Conservation (phyloP, 805 yeast genomes). For the Candida jianshihensis region DNA sequence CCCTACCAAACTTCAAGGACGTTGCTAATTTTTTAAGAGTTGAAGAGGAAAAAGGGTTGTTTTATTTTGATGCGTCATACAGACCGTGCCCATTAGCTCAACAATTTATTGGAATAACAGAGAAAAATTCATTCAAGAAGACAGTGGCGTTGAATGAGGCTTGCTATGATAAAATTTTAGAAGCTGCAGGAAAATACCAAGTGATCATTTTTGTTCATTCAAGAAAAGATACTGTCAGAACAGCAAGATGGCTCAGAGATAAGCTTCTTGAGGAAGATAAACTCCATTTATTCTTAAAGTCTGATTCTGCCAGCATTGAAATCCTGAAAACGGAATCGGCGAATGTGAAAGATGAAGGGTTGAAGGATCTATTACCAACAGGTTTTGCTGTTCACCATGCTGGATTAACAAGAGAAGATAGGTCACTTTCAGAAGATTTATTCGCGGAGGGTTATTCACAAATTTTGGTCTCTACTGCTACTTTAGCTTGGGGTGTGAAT, state of each 20-base stretch:
- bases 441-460: slow-evolving; percentile 86
- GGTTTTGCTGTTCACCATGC: slow-evolving; percentile 94
- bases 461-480: slow-evolving; percentile 83
- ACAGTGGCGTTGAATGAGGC: slow-evolving; percentile 84
- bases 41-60: slow-evolving; percentile 50
- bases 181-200: slow-evolving; percentile 64
- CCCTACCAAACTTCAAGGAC: slow-evolving; percentile 82
- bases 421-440: slow-evolving; percentile 74
- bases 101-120: slow-evolving; percentile 83
- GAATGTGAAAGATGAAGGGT: slow-evolving; percentile 41
- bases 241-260: slow-evolving; percentile 69
- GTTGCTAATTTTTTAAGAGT: slow-evolving; percentile 80
- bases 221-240: slow-evolving; percentile 80
- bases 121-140: slow-evolving; percentile 70
- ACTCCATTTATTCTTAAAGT: slow-evolving; percentile 34
- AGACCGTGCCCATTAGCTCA: slow-evolving; percentile 93
- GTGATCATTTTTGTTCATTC: slow-evolving; percentile 90
- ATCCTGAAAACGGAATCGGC: slow-evolving; percentile 60
- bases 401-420: slow-evolving; percentile 66
- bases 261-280: slow-evolving; percentile 52
- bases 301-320: slow-evolving; percentile 47
- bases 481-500: slow-evolving; percentile 96
- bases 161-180: slow-evolving; percentile 73
- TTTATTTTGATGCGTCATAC: slow-evolving; percentile 74
- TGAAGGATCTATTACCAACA: slow-evolving; percentile 52